Percentiles rank a stretch among this genome's conserved stretches.
Evolutionary conservation across 768 basidiomycete genomes (phyloP).

Genomic region (Myochromella boudieri): DNA sequence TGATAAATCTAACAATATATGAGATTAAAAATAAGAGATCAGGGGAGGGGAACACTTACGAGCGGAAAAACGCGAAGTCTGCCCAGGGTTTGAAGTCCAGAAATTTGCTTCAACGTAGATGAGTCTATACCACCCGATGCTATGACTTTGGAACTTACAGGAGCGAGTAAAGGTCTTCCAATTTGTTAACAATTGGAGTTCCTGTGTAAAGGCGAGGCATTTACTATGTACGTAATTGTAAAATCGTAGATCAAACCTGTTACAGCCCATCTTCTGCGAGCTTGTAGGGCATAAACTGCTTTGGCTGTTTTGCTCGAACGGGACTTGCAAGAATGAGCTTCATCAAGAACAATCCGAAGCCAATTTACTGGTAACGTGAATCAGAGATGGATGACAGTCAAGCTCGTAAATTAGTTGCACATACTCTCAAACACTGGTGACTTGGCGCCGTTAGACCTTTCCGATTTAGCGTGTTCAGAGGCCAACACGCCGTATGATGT

Average conservation of each 20-base stretch:
- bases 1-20: constrained; percentile 66
- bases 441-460: constrained; percentile 43
- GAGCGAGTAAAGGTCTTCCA: constrained; percentile 90
- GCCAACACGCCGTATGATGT: constrained; percentile 91
- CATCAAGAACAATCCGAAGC: constrained; percentile 84
- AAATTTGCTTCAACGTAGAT: constrained; percentile 59
- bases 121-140: background rate
- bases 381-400: background rate
- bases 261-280: constrained; percentile 85
- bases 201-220: constrained; percentile 36
- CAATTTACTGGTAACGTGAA: constrained; percentile 57
- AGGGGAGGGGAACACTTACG: constrained; percentile 42
- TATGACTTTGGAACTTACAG: constrained; percentile 39
- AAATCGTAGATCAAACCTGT: constrained; percentile 49
- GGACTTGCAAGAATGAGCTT: constrained; percentile 95
- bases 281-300: constrained; percentile 82
- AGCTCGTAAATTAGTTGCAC: constrained; percentile 20
- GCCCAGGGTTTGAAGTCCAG: constrained; percentile 81
- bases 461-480: constrained; percentile 80
- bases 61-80: constrained; percentile 84
- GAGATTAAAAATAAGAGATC: background rate
- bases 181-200: constrained; percentile 92
- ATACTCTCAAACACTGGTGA: constrained; percentile 74
- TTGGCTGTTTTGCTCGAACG: constrained; percentile 84
- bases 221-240: background rate